Base-by-base conservation (phyloP, 495 filamentous ascomycete genomes). In the Penicillium egyptiacum region DNA sequence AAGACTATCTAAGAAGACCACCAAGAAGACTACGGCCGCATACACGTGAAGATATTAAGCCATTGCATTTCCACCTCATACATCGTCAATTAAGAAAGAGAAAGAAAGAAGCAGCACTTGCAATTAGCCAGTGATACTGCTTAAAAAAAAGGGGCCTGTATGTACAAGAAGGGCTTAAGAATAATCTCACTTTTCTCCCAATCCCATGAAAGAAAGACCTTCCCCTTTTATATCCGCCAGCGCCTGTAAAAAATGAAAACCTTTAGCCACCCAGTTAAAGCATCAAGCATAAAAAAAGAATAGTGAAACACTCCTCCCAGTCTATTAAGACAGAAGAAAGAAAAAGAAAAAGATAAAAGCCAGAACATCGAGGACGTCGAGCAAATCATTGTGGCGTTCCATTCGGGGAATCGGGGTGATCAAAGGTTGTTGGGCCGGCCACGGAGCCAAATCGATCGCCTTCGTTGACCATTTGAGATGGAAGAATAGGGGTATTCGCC, bases 401-500 rank as follows among this genome's bases (percentile, higher is more conserved):
- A 61, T 69, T 70, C 19, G 66, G 46, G 54, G 72, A 74, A 20
- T 59, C 66, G 11, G 70, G 63, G 49, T 66, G 69, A 23, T 74
- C 70, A 59, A 66, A 73, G 52, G 57, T 60, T 31, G 64, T 26
- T 41, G 69, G 61, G 23, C 67, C 67, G 40, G 69, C 52, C 47
- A 63, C 51, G 39, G 68, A 55, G 50, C 67, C 65, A 64, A 70
- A 74, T 57, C 71, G 70, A 62, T 73, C 70, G 52, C 64, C 66
- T 49, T 75, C 72, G 31, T 61, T 68, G 31, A 50, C 67, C 56
- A 75, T 70, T 47, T 77, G 74, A 20, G 74, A 77, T 16, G 72
- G 74, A 28, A 77, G 63, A 46, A 77, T 71, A 12, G 74, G 70
- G 10, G 72, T 77, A n/a, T 62, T 64, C 49, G 63, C 58, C 40